Conservation (phyloP, 768 basidiomycete genomes). For the Mycena metata region DNA sequence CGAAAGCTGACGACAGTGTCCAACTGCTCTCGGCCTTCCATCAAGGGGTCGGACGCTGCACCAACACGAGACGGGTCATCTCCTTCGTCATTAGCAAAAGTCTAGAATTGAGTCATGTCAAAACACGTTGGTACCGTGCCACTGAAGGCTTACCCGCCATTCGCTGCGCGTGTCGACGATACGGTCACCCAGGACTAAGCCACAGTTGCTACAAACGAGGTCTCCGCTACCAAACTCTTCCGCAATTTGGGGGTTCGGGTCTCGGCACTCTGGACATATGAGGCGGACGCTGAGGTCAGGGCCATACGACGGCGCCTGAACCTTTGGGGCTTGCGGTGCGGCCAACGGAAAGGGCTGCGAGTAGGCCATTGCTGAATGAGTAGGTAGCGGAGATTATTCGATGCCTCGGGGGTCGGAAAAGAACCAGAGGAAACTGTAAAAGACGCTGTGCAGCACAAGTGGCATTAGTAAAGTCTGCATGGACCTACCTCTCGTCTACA, state of each 20-base stretch:
- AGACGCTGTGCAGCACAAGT: conserved; percentile 36
- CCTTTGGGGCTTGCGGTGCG: conserved; percentile 64
- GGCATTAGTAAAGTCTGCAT: conserved; percentile 28
- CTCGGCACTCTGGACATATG: conserved; percentile 96
- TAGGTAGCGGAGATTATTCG: conserved; percentile 23
- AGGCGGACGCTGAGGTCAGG: conserved; percentile 90
- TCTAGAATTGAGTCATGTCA: conserved; percentile 62
- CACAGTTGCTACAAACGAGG: conserved; percentile 94
- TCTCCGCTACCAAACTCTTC: conserved; percentile 99
- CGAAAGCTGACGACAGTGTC: conserved; percentile 96
- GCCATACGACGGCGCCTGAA: conserved; percentile 73
- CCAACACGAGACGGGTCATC: conserved; percentile 99
- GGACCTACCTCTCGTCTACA: conserved; percentile 34
- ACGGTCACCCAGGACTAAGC: conserved; percentile 94
- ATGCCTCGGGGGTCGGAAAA: conserved; percentile 28
- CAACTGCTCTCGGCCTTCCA: conserved; percentile 95
- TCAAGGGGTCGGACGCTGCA: conserved; percentile 91
- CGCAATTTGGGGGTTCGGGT: conserved; percentile 93
- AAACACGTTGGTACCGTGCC: conserved; percentile 36
- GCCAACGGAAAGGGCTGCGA: conserved; percentile 87
- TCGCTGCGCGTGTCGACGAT: conserved; percentile 98
- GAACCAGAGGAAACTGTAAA: conserved; percentile 31
- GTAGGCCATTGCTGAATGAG: conserved; percentile 66
- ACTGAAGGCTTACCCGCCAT: conserved; percentile 83
- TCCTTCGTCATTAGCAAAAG: conserved; percentile 99